Conservation (phyloP, 2,329 filamentous ascomycete species). For the Beauveria sp. region DNA sequence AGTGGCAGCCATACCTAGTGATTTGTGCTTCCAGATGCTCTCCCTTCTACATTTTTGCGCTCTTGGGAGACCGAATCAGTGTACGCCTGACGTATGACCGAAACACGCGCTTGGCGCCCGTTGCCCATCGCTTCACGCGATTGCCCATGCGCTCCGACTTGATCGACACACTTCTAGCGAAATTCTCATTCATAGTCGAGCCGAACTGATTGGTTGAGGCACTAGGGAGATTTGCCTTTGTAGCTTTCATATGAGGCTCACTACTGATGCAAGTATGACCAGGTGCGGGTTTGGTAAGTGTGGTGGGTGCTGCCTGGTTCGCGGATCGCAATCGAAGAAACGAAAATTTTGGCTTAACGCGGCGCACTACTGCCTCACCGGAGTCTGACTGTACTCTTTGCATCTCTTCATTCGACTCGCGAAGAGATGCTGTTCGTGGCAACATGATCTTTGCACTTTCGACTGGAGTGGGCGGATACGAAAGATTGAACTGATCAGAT, state of each 20-base stretch:
- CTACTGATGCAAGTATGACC: neutral
- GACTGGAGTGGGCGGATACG: slow-evolving; percentile 21
- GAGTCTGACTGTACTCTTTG: neutral
- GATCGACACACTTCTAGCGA: slow-evolving; percentile 7
- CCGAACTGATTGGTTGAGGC: neutral
- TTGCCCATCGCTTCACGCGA: slow-evolving; percentile 27
- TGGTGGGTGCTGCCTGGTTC: neutral
- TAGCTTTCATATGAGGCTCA: neutral
- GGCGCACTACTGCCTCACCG: neutral
- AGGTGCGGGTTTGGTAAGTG: neutral
- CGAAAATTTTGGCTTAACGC: slow-evolving; percentile 9
- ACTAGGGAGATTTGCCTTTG: neutral
- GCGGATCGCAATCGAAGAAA: neutral
- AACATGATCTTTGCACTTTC: slow-evolving; percentile 12
- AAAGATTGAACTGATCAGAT: slow-evolving; percentile 29
- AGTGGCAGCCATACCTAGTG: neutral
- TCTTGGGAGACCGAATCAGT: slow-evolving; percentile 23
- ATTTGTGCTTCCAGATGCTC: neutral
- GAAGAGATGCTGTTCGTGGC: slow-evolving; percentile 10
- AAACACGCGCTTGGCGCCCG: slow-evolving; percentile 24
- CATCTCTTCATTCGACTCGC: neutral
- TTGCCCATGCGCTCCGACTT: slow-evolving; percentile 18
- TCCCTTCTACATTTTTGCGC: neutral
- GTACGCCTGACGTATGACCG: slow-evolving; percentile 25
- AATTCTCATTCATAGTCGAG: neutral